Conservation (phyloP, 1,284 basidiomycete genomes). For the Malassezia brasiliensis region DNA sequence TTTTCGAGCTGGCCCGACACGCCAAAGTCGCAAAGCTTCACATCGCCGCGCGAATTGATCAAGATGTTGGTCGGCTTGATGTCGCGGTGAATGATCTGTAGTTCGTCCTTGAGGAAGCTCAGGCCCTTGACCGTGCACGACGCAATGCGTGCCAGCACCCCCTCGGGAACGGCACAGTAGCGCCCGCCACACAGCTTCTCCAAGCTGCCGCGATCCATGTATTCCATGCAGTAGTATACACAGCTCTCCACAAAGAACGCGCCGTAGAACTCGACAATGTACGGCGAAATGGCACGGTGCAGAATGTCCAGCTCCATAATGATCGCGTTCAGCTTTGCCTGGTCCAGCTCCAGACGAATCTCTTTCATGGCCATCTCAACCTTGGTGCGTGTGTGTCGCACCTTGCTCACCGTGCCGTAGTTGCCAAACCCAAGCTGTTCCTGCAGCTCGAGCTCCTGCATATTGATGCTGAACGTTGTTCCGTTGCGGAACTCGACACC, state of each 20-base stretch:
- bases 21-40: slow-evolving; percentile 96
- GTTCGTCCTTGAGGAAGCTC: slow-evolving; percentile 86
- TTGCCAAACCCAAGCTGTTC: slow-evolving; percentile 85
- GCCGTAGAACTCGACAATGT: slow-evolving; percentile 96
- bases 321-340: slow-evolving; percentile 86
- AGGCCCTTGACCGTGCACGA: slow-evolving; percentile 77
- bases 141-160: slow-evolving; percentile 74
- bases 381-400: slow-evolving; percentile 83
- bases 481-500: slow-evolving; percentile 94
- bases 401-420: slow-evolving; percentile 93
- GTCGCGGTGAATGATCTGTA: slow-evolving; percentile 94
- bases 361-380: slow-evolving; percentile 99
- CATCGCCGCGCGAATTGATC: slow-evolving; percentile 73
- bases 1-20: slow-evolving; percentile 95
- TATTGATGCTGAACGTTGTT: slow-evolving; percentile 85
- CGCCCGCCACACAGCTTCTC: slow-evolving; percentile 61
- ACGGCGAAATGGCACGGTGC: slow-evolving; percentile 77
- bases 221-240: slow-evolving; percentile 99
- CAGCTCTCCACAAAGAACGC: slow-evolving; percentile 98
- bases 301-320: slow-evolving; percentile 97
- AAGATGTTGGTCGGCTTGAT: slow-evolving; percentile 97
- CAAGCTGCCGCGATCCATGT: slow-evolving; percentile 90
- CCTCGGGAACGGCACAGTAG: slow-evolving; percentile 60
- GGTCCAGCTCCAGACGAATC: slow-evolving; percentile 93
- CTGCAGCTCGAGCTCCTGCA: slow-evolving; percentile 81